A percentile compares a stretch with the other conserved stretches of the same genome.
Conservation (phyloP, 2,329 filamentous ascomycete genomes). For the Cladophialophora immunda region DNA sequence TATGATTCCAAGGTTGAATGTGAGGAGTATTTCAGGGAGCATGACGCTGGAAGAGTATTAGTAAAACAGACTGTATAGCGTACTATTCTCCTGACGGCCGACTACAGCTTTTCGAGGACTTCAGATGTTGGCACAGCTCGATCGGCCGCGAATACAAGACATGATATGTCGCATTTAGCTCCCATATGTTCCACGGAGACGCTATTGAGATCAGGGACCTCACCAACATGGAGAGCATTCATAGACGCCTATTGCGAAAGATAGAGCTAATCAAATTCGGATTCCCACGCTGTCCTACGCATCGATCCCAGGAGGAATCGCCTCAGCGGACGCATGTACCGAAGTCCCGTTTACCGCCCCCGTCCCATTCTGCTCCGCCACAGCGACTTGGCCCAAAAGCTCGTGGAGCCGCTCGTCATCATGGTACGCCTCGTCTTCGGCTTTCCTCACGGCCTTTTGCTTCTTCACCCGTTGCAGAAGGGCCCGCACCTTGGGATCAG, state of each 20-base stretch:
- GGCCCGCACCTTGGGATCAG: slow-evolving; percentile 12
- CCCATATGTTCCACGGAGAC: no score
- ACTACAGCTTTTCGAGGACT: no score
- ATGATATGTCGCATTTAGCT: no score
- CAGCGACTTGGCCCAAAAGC: slow-evolving; percentile 12
- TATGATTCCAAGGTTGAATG: slow-evolving; percentile 14
- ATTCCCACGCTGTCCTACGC: background rate
- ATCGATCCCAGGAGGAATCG: background rate
- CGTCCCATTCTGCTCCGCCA: slow-evolving; percentile 4
- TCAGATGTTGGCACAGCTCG: no score
- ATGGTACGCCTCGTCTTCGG: slow-evolving; percentile 10
- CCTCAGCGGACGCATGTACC: background rate
- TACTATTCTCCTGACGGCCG: no score
- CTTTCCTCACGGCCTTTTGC: slow-evolving; percentile 14
- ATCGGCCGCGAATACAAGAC: no score
- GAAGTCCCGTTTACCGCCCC: slow-evolving; percentile 7
- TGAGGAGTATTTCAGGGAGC: slow-evolving; percentile 13
- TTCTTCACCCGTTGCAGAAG: slow-evolving; percentile 18
- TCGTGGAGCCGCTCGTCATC: slow-evolving; percentile 12
- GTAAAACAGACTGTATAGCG: background rate
- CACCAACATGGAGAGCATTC: no score
- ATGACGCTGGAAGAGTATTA: background rate
- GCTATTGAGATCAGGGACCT: no score
- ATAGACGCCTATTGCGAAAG: no score
- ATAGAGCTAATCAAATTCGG: no score